phyloP scores from a whole-genome alignment of 2,329 filamentous ascomycete species.

The Coniella lustricola region DNA sequence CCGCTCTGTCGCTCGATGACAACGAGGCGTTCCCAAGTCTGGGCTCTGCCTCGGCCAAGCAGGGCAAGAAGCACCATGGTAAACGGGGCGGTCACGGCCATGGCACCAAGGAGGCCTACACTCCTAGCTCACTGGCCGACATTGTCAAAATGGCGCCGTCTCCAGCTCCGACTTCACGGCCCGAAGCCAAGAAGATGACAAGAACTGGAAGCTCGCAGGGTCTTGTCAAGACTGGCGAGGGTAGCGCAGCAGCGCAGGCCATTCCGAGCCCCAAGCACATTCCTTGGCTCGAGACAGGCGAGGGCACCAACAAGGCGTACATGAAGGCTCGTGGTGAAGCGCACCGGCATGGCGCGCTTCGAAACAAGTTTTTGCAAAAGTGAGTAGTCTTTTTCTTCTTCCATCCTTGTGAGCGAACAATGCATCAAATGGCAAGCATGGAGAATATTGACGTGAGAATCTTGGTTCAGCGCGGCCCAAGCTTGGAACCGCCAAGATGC shows the following conservation, averaged over 20 bases:
- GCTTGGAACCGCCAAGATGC: constrained; percentile 98
- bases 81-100: constrained; percentile 80
- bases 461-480: constrained; percentile 77
- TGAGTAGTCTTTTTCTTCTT: constrained; percentile 30
- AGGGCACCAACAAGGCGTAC: constrained; percentile 85
- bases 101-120: constrained; percentile 57
- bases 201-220: constrained; percentile 60
- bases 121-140: constrained; percentile 78
- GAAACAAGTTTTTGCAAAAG: constrained; percentile 97
- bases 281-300: constrained; percentile 92
- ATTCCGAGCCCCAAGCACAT: constrained; percentile 88
- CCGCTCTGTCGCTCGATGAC: constrained; percentile 78
- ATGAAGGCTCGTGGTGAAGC: constrained; percentile 92
- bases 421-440: not conserved
- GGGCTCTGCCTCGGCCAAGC: constrained; percentile 67
- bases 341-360: constrained; percentile 91
- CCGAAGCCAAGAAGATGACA: constrained; percentile 51
- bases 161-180: constrained; percentile 58
- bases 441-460: not conserved
- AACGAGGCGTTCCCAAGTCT: constrained; percentile 92
- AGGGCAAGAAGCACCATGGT: constrained; percentile 85
- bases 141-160: constrained; percentile 93
- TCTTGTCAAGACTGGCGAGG: constrained; percentile 58
- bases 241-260: constrained; percentile 71
- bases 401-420: no score